Evolutionary conservation across 257 asterid species (phyloP).

Genomic region (Nicotiana knightiana): DNA sequence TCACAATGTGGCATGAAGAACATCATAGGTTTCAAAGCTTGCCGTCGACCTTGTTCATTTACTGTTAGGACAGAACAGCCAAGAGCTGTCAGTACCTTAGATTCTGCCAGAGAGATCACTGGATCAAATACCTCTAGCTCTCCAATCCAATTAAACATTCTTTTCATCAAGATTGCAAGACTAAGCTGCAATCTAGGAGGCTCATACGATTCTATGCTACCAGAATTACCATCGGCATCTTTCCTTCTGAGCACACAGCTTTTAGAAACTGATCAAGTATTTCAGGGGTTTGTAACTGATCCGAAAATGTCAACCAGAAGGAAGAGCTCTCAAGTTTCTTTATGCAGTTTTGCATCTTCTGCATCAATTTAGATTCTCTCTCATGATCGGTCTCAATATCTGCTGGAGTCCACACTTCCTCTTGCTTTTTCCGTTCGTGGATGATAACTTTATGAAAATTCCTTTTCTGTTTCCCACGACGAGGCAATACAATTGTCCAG

Average conservation of each 20-base stretch:
- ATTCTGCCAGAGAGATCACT: constrained; percentile 58
- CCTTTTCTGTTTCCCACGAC: constrained; percentile 49
- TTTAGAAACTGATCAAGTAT: constrained; percentile 29
- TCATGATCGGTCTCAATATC: constrained; percentile 43
- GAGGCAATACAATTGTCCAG: constrained; percentile 72
- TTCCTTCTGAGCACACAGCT: constrained; percentile 46
- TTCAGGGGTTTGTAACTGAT: constrained; percentile 44
- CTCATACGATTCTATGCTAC: constrained; percentile 77
- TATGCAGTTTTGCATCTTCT: constrained; percentile 47
- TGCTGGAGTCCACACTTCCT: constrained; percentile 51
- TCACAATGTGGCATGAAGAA: constrained; percentile 97
- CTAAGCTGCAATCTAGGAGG: constrained; percentile 71
- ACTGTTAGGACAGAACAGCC: constrained; percentile 71
- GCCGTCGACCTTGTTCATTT: constrained; percentile 71
- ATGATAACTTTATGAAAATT: constrained; percentile 13
- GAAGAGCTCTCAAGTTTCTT: constrained; percentile 42
- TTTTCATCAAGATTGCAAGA: constrained; percentile 68
- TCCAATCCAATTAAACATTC: constrained; percentile 68
- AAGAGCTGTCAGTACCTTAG: constrained; percentile 54
- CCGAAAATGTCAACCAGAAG: constrained; percentile 35
- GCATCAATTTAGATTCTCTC: constrained; percentile 52
- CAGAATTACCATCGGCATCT: constrained; percentile 78
- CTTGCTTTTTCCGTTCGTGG: constrained; percentile 29
- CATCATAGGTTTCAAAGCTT: constrained; percentile 48
- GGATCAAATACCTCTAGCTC: constrained; percentile 82